Conservation (phyloP, 805 yeast genomes). For the Cyberlindnera samutprakarnensis region DNA sequence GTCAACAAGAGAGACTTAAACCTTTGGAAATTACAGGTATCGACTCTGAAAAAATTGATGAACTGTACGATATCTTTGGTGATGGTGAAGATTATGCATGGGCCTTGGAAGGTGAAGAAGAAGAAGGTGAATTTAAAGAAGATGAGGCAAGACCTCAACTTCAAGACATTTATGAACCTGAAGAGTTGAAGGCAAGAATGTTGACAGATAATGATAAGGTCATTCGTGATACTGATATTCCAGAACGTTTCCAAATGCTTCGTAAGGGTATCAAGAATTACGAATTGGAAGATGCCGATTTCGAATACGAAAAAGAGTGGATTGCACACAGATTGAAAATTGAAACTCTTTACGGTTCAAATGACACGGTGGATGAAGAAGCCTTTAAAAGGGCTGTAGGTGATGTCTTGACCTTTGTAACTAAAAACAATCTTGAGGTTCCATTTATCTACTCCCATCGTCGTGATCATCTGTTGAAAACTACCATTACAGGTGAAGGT, state of each 20-base stretch:
- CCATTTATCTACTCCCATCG: slow-evolving; percentile 95
- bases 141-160: slow-evolving; percentile 44
- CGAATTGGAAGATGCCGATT: slow-evolving; percentile 63
- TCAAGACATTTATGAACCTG: slow-evolving; percentile 89
- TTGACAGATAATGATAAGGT: slow-evolving; percentile 87
- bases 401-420: slow-evolving; percentile 60
- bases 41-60: slow-evolving; percentile 88
- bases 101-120: slow-evolving; percentile 89
- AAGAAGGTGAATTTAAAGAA: slow-evolving; percentile 34
- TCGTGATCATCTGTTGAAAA: slow-evolving; percentile 72
- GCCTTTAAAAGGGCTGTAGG: slow-evolving; percentile 67
- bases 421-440: slow-evolving; percentile 78
- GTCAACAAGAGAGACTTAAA: slow-evolving; percentile 39
- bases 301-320: slow-evolving; percentile 73
- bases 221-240: slow-evolving; percentile 80
- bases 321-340: slow-evolving; percentile 53
- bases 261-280: slow-evolving; percentile 59
- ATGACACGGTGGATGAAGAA: slow-evolving; percentile 27
- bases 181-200: slow-evolving; percentile 84
- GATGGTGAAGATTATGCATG: slow-evolving; percentile 96
- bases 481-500: slow-evolving; percentile 40
- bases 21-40: slow-evolving; percentile 53
- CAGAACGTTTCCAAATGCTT: slow-evolving; percentile 83
- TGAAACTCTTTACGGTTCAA: slow-evolving; percentile 37
- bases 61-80: slow-evolving; percentile 91